Evolutionary conservation across 78 protist genomes (phyloP), one percentile per base, ranked within the genome.

Genomic region (Dictyostelium citrinum): DNA sequence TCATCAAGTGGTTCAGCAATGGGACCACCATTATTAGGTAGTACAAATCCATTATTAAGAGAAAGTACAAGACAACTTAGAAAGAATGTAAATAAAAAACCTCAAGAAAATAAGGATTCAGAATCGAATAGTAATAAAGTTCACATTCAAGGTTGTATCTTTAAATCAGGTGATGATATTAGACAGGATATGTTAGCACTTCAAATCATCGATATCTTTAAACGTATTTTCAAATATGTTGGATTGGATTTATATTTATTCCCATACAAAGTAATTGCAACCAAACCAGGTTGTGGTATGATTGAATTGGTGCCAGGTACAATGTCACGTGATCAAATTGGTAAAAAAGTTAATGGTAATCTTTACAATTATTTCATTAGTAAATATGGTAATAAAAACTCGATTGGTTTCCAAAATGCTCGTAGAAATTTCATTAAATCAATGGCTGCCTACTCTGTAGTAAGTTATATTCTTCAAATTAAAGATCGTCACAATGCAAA

Each of bases 111-210:
- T 12, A 41, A 41, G 5, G 29, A 17, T 6, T 3, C 8, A 9
- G 81, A 75, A 22, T 10, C 49, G 5, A 39, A 39, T 4, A 74
- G 22, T 31, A 86, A 76, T 41, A 27, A 11, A 8, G 85, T 88
- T n/a, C 64, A 60, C 0, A n/a, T 76, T 55, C 95, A 91, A 81
- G 90, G 92, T 83, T 91, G 95, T 72, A 91, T 91, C 43, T 91
- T 91, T 72, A 91, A 95, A 72, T 61, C 90, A 39, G 98, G 98
- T 51, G 99, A 98, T 60, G 99, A 98, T 46, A 93, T 97, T 51
- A 93, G 99, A n/a, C 99, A 98, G 58, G 99, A 98, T 83, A 78
- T 92, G 95, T 93, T 98, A 4, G 99, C 98, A 1, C 83, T 98
- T 6, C 99, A 97, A 90, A 60, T 98, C 11, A 97, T 98, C n/a